These are phyloP conservation scores for Mycena filopes DNA, from an alignment of 768 basidiomycete species.

Conservation along the genomic window DNA sequence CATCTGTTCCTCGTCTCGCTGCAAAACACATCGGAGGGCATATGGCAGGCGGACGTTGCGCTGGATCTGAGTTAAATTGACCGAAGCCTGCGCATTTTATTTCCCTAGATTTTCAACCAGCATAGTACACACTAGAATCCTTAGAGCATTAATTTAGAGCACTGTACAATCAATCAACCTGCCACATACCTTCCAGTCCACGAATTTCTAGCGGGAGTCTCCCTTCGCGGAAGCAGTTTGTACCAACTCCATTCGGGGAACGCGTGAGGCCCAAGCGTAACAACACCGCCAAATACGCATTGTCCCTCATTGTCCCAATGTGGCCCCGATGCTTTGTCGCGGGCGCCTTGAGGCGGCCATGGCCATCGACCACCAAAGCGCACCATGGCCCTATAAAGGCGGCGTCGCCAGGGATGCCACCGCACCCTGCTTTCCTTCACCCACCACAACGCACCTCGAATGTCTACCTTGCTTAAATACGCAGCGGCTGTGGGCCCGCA, in stretches of 20 bases:
- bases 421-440: background rate
- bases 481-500: background rate
- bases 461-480: background rate
- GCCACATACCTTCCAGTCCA: too few species aligned
- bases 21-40: conserved; percentile 9
- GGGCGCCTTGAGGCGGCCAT: background rate
- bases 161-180: too few species aligned
- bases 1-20: conserved; percentile 14
- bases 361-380: conserved; percentile 1
- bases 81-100: too few species aligned
- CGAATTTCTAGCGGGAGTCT: too few species aligned
- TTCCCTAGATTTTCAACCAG: too few species aligned
- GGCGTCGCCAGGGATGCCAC: background rate
- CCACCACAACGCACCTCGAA: background rate
- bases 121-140: too few species aligned
- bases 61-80: conserved; percentile 1
- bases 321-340: background rate
- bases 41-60: conserved; percentile 23
- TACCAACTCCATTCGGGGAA: too few species aligned
- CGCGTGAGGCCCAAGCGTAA: background rate
- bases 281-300: background rate
- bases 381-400: background rate
- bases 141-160: too few species aligned
- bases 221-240: too few species aligned
- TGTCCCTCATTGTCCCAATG: background rate